Conservation (phyloP, 108 stramenopile genomes). For the Epipyxis sp. region DNA sequence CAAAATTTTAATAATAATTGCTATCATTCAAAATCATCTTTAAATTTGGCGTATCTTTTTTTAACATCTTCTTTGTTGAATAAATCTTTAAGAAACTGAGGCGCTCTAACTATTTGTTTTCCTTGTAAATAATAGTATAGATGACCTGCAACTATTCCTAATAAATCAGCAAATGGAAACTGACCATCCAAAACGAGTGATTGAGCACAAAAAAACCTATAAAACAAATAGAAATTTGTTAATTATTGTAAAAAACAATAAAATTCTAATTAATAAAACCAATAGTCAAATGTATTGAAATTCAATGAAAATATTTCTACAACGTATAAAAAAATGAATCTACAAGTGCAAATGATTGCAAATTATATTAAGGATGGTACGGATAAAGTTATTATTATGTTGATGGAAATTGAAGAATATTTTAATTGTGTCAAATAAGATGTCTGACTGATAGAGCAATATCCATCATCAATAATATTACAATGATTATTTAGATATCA, state of each 20-base stretch:
- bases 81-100: background rate
- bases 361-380: too few species aligned
- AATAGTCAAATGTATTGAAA: background rate
- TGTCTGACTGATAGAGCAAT: too few species aligned
- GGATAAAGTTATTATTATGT: too few species aligned
- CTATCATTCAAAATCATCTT: constrained; percentile 13
- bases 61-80: background rate
- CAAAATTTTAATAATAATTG: too few species aligned
- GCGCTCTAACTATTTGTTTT: background rate
- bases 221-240: constrained; percentile 25
- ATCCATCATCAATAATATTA: too few species aligned
- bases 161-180: constrained; percentile 78
- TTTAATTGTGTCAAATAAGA: too few species aligned
- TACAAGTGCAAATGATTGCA: too few species aligned
- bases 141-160: constrained; percentile 92
- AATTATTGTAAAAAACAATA: background rate
- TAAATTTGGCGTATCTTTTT: background rate
- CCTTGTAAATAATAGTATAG: background rate
- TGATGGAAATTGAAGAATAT: too few species aligned
- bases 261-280: too few species aligned
- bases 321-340: too few species aligned
- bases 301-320: background rate
- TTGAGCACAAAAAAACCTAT: constrained; percentile 63
- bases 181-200: constrained; percentile 89
- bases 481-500: too few species aligned